Evolutionary conservation across 768 basidiomycete species (phyloP).

Genomic region (Coprinellus aureogranulatus): DNA sequence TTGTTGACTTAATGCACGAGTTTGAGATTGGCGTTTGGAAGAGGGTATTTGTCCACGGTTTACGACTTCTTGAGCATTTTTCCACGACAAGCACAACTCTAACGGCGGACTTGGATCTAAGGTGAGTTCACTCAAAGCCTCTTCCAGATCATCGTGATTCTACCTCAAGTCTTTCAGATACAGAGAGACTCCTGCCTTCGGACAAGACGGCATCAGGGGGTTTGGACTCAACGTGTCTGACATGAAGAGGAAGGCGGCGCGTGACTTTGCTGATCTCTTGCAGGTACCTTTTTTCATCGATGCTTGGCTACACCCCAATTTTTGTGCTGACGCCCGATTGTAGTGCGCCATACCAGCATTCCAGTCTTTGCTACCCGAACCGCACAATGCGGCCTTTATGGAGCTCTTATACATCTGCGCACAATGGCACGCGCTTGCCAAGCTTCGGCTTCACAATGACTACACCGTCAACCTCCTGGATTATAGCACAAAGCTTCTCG

Average conservation of each 20-base stretch:
- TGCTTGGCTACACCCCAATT: no score
- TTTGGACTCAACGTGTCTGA: constrained; percentile 29
- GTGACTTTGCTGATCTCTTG: constrained; percentile 35
- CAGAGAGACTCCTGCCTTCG: constrained; percentile 19
- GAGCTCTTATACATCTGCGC: constrained; percentile 20
- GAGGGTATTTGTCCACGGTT: constrained; percentile 24
- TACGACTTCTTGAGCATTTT: constrained; percentile 21
- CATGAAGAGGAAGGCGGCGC: constrained; percentile 28
- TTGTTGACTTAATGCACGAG: constrained; percentile 30
- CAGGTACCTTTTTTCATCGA: constrained; percentile 22
- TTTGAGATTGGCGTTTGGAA: constrained; percentile 35
- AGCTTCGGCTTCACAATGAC: constrained; percentile 30
- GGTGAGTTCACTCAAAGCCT: no score
- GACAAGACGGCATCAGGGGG: constrained; percentile 22
- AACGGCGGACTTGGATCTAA: no score
- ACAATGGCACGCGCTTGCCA: constrained; percentile 32
- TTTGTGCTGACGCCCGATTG: not conserved
- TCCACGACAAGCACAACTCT: no score
- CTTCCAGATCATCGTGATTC: no score
- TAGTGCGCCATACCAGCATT: constrained; percentile 28
- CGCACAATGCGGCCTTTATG: constrained; percentile 21
- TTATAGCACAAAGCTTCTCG: constrained; percentile 22
- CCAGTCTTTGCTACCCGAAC: constrained; percentile 31
- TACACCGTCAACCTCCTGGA: constrained; percentile 26
- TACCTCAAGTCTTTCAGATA: not conserved